Evolutionary conservation across 2,329 filamentous ascomycete genomes (phyloP).

Genomic region (Trichoderma arundinaceum): DNA sequence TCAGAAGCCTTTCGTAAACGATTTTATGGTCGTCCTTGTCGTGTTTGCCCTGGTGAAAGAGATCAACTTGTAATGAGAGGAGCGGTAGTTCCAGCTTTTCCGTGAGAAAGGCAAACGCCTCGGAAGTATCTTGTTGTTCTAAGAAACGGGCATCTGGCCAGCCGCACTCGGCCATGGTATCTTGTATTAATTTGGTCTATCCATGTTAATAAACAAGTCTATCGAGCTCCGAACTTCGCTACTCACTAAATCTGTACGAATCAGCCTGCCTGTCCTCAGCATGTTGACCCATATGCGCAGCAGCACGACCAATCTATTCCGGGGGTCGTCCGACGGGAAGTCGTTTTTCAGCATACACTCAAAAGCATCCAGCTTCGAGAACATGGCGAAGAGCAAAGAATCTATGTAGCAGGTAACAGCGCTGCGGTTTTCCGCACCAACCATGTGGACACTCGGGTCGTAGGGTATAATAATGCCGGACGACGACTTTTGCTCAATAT

Average conservation of each 20-base stretch:
- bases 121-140: constrained; percentile 93
- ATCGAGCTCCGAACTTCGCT: neutral
- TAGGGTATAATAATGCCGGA: constrained; percentile 79
- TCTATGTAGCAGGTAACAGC: constrained; percentile 95
- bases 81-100: constrained; percentile 86
- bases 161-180: constrained; percentile 81
- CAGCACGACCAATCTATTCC: constrained; percentile 75
- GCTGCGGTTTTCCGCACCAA: constrained; percentile 84
- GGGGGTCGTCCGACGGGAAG: constrained; percentile 69
- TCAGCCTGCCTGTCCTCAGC: constrained; percentile 81
- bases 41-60: constrained; percentile 89
- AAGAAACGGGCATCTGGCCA: constrained; percentile 80
- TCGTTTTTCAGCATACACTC: constrained; percentile 88
- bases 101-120: constrained; percentile 94
- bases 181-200: constrained; percentile 81
- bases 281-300: constrained; percentile 93
- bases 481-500: constrained; percentile 80
- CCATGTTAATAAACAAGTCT: constrained; percentile 30
- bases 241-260: constrained; percentile 80
- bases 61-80: constrained; percentile 88
- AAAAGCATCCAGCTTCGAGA: constrained; percentile 85
- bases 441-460: constrained; percentile 71
- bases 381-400: constrained; percentile 92
- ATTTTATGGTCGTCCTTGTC: constrained; percentile 92
- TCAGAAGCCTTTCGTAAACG: constrained; percentile 86